Percentiles rank a stretch among this genome's conserved stretches.
These are phyloP conservation scores for Fusarium tricinctum DNA, from an alignment of 2,329 filamentous ascomycete genomes.

Conservation along the genomic window DNA sequence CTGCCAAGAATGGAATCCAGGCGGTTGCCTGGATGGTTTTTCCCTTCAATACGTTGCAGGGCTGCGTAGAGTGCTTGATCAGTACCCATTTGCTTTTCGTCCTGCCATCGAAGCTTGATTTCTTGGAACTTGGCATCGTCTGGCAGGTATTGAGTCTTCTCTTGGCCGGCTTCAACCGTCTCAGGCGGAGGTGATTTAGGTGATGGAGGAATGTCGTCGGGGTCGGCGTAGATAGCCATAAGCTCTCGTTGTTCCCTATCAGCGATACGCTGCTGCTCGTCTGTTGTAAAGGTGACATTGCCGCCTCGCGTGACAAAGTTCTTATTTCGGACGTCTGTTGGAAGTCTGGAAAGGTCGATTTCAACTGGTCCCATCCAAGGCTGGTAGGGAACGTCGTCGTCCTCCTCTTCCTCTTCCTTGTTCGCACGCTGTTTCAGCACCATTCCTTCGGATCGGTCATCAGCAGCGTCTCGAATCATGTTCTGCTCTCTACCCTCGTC, in stretches of 20 bases:
- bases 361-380: constrained; percentile 65
- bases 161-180: constrained; percentile 38
- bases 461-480: constrained; percentile 78
- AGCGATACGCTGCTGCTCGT: constrained; percentile 68
- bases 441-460: constrained; percentile 80
- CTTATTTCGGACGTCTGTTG: constrained; percentile 61
- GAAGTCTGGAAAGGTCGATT: constrained; percentile 63
- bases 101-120: constrained; percentile 64
- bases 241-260: constrained; percentile 71
- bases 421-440: constrained; percentile 70
- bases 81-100: constrained; percentile 61
- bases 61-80: constrained; percentile 61
- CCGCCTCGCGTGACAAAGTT: constrained; percentile 70
- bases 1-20: constrained; percentile 59
- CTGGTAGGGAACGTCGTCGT: constrained; percentile 68
- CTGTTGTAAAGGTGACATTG: constrained; percentile 63
- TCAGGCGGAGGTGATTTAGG: constrained; percentile 67
- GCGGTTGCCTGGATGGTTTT: constrained; percentile 54
- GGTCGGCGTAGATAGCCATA: constrained; percentile 71
- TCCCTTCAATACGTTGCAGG: constrained; percentile 59
- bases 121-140: constrained; percentile 61
- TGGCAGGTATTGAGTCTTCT: constrained; percentile 56
- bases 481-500: constrained; percentile 76
- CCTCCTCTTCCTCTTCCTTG: constrained; percentile 68
- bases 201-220: constrained; percentile 68